Evolutionary conservation across 148 eudicot species (phyloP).

Genomic region (Rhododendron henanense): DNA sequence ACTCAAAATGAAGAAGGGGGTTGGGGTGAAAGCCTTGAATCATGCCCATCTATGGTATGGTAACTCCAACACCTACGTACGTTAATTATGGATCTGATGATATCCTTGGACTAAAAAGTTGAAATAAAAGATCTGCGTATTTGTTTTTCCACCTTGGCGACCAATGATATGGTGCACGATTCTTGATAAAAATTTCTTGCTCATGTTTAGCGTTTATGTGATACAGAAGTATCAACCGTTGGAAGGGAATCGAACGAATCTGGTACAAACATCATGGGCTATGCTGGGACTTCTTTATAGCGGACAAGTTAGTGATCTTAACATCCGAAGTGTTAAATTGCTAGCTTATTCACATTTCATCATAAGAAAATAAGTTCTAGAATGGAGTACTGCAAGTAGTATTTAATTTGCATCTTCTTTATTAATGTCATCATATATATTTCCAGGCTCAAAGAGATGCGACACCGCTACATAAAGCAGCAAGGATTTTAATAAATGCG

Average conservation of each 20-base stretch:
- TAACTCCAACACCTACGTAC: background rate
- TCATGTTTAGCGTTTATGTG: no score
- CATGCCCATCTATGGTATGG: constrained; percentile 44
- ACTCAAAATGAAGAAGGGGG: constrained; percentile 47
- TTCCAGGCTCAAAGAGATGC: constrained; percentile 42
- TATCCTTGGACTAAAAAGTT: constrained; percentile 11
- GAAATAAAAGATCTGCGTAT: background rate
- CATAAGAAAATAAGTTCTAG: background rate
- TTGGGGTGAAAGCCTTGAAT: constrained; percentile 47
- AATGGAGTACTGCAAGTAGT: no score
- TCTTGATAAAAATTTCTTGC: no score
- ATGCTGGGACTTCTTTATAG: no score
- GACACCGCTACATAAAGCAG: constrained; percentile 45
- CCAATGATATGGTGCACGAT: no score
- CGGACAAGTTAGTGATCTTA: constrained; percentile 33
- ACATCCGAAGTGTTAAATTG: background rate
- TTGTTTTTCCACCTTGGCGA: background rate
- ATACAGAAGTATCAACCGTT: no score
- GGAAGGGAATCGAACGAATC: no score
- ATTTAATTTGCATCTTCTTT: background rate
- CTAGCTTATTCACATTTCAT: background rate
- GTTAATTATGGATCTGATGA: background rate
- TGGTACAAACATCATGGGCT: no score
- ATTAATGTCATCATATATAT: background rate
- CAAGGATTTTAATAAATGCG: constrained; percentile 42